Percentiles rank a stretch among this genome's conserved stretches.
These are phyloP conservation scores for Avena sativa DNA, from an alignment of 176 grass and related monocot genomes.

Conservation along the genomic window DNA sequence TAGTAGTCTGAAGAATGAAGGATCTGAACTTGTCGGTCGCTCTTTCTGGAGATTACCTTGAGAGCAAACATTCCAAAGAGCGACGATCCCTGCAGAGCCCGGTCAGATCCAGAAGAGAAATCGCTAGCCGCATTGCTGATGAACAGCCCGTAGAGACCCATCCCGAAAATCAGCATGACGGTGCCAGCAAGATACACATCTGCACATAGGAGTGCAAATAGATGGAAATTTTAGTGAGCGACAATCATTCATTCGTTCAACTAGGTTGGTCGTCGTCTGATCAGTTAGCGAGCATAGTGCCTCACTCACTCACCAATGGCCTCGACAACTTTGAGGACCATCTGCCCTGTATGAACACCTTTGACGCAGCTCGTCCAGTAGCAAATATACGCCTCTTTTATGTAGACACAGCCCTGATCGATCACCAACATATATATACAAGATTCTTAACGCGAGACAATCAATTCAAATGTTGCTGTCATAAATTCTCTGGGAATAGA, in stretches of 20 bases:
- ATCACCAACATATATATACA: conserved; percentile 39
- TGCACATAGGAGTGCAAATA: conserved; percentile 34
- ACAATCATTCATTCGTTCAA: neutral
- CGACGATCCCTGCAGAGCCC: conserved; percentile 78
- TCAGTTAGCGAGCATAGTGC: neutral
- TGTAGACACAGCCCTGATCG: conserved; percentile 85
- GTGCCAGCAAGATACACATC: conserved; percentile 98
- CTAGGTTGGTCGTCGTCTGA: neutral
- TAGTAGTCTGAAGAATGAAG: neutral
- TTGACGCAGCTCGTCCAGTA: conserved; percentile 83
- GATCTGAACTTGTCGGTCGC: neutral
- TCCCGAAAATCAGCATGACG: conserved; percentile 96
- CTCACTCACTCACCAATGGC: conserved; percentile 67
- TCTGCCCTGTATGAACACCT: conserved; percentile 84
- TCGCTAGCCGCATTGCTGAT: conserved; percentile 74
- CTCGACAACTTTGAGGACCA: conserved; percentile 94
- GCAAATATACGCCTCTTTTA: conserved; percentile 84
- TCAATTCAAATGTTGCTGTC: neutral
- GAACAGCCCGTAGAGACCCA: conserved; percentile 95
- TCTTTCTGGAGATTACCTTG: conserved; percentile 53
- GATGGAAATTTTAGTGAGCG: neutral
- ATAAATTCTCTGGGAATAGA: neutral
- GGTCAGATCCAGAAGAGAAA: conserved; percentile 58
- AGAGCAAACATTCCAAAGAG: conserved; percentile 97
- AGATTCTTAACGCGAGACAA: neutral